phyloP scores from a whole-genome alignment of 352 stramenopile species.

The Pythium chondricola region DNA sequence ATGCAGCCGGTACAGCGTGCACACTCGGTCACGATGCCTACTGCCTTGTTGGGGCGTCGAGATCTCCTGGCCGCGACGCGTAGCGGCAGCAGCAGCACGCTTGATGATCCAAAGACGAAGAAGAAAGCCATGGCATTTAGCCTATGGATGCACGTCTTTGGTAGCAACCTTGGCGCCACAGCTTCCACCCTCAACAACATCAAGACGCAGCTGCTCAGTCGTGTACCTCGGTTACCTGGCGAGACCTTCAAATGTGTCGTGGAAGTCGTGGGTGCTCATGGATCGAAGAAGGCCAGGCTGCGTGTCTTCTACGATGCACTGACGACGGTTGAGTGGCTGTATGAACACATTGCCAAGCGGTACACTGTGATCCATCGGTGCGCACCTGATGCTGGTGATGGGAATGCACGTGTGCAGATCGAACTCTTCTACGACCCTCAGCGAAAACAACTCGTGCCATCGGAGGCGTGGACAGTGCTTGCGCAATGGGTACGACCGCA shows the following conservation, averaged over 20 bases:
- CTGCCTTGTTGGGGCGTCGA: background rate
- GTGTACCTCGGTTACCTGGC: no score
- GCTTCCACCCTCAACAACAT: background rate
- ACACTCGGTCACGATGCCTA: slow-evolving; percentile 1
- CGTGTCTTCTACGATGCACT: slow-evolving; percentile 29
- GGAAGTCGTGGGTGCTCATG: slow-evolving; percentile 10
- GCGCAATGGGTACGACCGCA: slow-evolving; percentile 3
- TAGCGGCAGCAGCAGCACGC: slow-evolving; percentile 19
- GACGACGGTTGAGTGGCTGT: slow-evolving; percentile 28
- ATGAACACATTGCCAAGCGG: slow-evolving; percentile 18
- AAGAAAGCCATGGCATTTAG: slow-evolving; percentile 2
- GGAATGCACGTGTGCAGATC: slow-evolving; percentile 5
- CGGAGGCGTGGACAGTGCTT: background rate
- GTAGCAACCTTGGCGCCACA: background rate
- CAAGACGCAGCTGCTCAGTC: slow-evolving; percentile 7
- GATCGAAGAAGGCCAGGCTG: slow-evolving; percentile 11
- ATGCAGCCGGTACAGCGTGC: slow-evolving; percentile 6
- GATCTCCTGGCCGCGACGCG: background rate
- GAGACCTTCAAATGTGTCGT: slow-evolving; percentile 9
- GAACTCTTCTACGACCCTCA: slow-evolving; percentile 23
- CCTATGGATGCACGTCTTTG: slow-evolving; percentile 14
- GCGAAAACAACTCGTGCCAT: slow-evolving; percentile 12
- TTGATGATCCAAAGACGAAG: slow-evolving; percentile 12
- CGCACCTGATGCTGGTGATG: slow-evolving; percentile 3
- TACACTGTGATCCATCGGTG: background rate